Evolutionary conservation across 108 stramenopile genomes (phyloP).

Genomic region (Stephanodiscus triporus): DNA sequence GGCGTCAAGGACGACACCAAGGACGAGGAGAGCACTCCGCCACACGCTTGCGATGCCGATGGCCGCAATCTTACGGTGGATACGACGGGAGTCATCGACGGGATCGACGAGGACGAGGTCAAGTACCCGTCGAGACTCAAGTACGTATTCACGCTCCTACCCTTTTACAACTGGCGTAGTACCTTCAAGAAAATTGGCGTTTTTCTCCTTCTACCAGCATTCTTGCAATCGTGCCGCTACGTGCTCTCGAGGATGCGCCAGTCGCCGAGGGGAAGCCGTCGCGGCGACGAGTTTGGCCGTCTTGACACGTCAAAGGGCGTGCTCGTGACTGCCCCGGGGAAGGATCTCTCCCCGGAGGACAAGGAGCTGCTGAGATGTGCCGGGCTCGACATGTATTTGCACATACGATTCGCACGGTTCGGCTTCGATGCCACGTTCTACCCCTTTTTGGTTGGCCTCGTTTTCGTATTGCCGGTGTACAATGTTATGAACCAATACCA

Average conservation of each 20-base stretch:
- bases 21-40: too few relatives aligned
- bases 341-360: slow-evolving; percentile 29
- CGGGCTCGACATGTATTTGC: slow-evolving; percentile 70
- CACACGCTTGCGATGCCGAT: too few relatives aligned
- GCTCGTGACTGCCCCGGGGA: too few relatives aligned
- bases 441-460: slow-evolving; percentile 51
- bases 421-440: slow-evolving; percentile 67
- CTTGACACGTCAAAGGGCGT: too few relatives aligned
- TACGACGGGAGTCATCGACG: too few relatives aligned
- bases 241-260: neutral
- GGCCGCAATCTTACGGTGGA: too few relatives aligned
- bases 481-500: neutral
- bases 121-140: slow-evolving; percentile 34
- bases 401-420: slow-evolving; percentile 61
- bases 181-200: slow-evolving; percentile 6
- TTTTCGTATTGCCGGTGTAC: slow-evolving; percentile 40
- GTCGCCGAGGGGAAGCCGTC: neutral
- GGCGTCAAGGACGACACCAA: too few relatives aligned
- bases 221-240: slow-evolving; percentile 1
- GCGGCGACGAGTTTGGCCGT: neutral
- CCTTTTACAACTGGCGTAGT: slow-evolving; percentile 40
- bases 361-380: slow-evolving; percentile 60
- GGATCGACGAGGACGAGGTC: neutral
- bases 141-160: slow-evolving; percentile 38
- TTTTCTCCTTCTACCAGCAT: slow-evolving; percentile 28